Percentiles rank a stretch among this genome's conserved stretches.
Conservation (phyloP, 768 basidiomycete genomes). For the Cystobasidium onofrii region DNA sequence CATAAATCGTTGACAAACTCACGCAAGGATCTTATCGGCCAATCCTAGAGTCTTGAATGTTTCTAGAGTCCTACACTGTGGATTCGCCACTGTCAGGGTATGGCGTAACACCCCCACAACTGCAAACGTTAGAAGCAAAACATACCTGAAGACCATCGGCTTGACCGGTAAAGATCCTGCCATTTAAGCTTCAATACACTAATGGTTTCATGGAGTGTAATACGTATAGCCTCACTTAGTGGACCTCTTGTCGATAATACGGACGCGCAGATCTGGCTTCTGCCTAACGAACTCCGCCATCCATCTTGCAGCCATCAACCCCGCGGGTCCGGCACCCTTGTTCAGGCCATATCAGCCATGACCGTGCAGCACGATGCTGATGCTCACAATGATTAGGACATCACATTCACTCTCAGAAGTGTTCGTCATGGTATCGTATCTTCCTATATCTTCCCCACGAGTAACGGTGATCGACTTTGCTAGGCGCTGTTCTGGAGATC, state of each 20-base stretch:
- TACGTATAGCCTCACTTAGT: constrained; percentile 38
- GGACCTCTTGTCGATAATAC: constrained; percentile 41
- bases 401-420: constrained; percentile 30
- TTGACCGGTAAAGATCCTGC: constrained; percentile 36
- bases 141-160: constrained; percentile 39
- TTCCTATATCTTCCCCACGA: no score
- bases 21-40: constrained; percentile 39
- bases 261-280: constrained; percentile 28
- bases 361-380: neutral
- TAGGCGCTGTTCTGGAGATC: no score
- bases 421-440: neutral
- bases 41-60: constrained; percentile 40
- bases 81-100: neutral
- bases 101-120: neutral
- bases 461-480: neutral
- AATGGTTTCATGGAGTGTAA: no score
- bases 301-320: constrained; percentile 34
- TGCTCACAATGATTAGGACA: constrained; percentile 30
- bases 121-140: neutral
- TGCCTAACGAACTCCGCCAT: constrained; percentile 26
- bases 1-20: constrained; percentile 36
- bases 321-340: constrained; percentile 33
- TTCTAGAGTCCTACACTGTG: constrained; percentile 40
- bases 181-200: neutral
- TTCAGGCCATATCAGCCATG: neutral